These are phyloP conservation scores for Suhomyces chickasaworum DNA, from an alignment of 1,139 yeast species.

Conservation along the genomic window DNA sequence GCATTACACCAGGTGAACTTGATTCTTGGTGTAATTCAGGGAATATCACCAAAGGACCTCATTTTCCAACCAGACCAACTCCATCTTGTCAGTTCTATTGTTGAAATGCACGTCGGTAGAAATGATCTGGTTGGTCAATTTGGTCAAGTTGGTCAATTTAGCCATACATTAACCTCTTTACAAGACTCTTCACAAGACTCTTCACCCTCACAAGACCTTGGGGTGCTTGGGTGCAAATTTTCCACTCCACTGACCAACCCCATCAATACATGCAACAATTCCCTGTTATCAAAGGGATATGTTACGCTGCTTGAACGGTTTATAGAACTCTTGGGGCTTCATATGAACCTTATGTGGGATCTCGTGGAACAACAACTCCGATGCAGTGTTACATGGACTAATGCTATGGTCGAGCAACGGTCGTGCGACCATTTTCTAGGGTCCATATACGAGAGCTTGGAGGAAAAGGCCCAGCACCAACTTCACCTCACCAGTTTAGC, in stretches of 20 bases:
- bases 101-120: neutral
- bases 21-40: neutral
- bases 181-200: no score
- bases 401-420: slow-evolving; percentile 17
- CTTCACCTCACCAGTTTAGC: slow-evolving; percentile 3
- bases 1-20: neutral
- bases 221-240: neutral
- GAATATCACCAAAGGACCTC: neutral
- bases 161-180: no score
- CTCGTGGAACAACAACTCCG: slow-evolving; percentile 20
- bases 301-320: neutral
- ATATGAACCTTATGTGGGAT: neutral
- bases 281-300: no score
- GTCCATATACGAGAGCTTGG: slow-evolving; percentile 23
- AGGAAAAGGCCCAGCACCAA: slow-evolving; percentile 20
- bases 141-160: no score
- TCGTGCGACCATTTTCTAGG: slow-evolving; percentile 14
- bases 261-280: no score
- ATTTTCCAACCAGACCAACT: neutral
- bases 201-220: neutral
- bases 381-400: slow-evolving; percentile 23
- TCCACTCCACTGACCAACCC: neutral
- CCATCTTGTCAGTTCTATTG: neutral
- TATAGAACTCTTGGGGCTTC: neutral
- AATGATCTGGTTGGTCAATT: no score